phyloP scores from a whole-genome alignment of 352 stramenopile species.

The Phytophthora litchii region DNA sequence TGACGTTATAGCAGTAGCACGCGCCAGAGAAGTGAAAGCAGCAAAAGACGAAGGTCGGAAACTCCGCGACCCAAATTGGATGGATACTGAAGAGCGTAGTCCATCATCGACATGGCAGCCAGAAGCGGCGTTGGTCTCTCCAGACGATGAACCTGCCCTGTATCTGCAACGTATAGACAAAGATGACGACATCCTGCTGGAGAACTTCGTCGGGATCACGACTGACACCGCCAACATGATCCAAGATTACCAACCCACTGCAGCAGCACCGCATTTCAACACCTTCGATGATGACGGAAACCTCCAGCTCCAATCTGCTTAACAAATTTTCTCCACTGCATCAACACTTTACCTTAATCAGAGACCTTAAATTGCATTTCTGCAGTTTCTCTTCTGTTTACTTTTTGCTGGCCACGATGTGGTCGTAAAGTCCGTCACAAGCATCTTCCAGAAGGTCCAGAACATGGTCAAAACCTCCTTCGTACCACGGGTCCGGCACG shows the following conservation, averaged over 20 bases:
- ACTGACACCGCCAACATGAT: conserved; percentile 7
- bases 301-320: conserved; percentile 24
- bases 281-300: conserved; percentile 37
- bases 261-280: conserved; percentile 32
- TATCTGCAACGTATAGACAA: conserved; percentile 10
- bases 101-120: background rate
- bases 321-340: conserved; percentile 2
- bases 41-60: conserved; percentile 29
- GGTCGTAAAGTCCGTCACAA: conserved; percentile 77
- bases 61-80: conserved; percentile 14
- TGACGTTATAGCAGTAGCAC: conserved; percentile 50
- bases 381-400: conserved; percentile 1
- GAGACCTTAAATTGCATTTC: conserved; percentile 12
- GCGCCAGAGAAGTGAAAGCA: conserved; percentile 17
- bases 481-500: conserved; percentile 86
- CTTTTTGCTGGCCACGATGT: conserved; percentile 38
- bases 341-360: conserved; percentile 3
- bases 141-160: conserved; percentile 23
- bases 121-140: conserved; percentile 26
- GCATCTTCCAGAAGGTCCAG: conserved; percentile 90
- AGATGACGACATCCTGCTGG: conserved; percentile 14
- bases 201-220: conserved; percentile 5
- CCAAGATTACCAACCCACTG: conserved; percentile 11
- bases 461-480: conserved; percentile 91
- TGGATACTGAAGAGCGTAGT: conserved; percentile 8